phyloP scores from a whole-genome alignment of 371 early-diverging fungal genomes.

The Aphelidium insulamus region DNA sequence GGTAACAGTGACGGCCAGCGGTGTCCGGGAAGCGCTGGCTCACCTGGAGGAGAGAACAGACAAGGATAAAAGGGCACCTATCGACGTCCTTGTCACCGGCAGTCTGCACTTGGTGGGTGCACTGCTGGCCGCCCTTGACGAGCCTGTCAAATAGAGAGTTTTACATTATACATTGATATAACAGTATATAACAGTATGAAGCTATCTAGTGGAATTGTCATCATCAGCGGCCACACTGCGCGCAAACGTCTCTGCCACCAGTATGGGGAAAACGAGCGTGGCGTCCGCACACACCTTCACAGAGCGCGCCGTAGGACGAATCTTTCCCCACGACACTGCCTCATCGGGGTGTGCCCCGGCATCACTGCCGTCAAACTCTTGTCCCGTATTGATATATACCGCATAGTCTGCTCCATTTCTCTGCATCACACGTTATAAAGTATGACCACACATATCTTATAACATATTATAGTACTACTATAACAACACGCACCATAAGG shows the following conservation, averaged over 20 bases:
- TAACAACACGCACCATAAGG: slow-evolving; percentile 48
- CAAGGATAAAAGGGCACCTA: slow-evolving; percentile 1
- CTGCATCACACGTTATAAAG: slow-evolving; percentile 9
- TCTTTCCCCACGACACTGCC: slow-evolving; percentile 99
- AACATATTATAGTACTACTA: neutral
- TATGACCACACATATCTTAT: neutral
- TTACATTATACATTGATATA: too few relatives aligned
- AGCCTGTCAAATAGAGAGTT: too few relatives aligned
- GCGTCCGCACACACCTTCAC: slow-evolving; percentile 74
- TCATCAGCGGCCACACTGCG: too few relatives aligned
- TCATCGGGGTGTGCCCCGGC: slow-evolving; percentile 98
- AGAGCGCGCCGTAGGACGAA: slow-evolving; percentile 9
- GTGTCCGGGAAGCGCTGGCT: too few relatives aligned
- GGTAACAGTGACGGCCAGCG: too few relatives aligned
- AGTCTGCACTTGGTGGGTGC: slow-evolving; percentile 81
- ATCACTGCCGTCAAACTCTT: slow-evolving; percentile 98
- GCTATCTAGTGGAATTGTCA: too few relatives aligned
- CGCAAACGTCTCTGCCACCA: slow-evolving; percentile 88
- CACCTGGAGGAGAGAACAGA: slow-evolving; percentile 11
- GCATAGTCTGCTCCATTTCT: slow-evolving; percentile 98
- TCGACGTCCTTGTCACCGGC: slow-evolving; percentile 70
- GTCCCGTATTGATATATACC: slow-evolving; percentile 94
- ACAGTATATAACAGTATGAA: too few relatives aligned
- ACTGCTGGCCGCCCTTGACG: slow-evolving; percentile 41
- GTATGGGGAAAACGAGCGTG: slow-evolving; percentile 80